Conservation (phyloP, 345 rosid species). For the Brassica nigra region DNA sequence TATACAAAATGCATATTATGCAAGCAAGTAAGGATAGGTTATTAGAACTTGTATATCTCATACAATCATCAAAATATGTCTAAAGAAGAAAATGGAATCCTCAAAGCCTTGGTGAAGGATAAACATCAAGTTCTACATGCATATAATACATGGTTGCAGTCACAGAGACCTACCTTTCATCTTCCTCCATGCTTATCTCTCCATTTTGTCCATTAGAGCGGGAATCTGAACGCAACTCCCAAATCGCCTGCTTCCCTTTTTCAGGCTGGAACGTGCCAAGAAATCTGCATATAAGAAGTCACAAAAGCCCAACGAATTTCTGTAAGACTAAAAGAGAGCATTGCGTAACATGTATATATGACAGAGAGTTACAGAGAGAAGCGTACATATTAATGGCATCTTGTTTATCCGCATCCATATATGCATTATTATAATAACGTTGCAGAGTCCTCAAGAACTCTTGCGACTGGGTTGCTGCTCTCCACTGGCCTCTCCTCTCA, state of each 20-base stretch:
- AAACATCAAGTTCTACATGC: conserved; percentile 4
- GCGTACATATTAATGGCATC: conserved; percentile 91
- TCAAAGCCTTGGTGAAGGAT: neutral
- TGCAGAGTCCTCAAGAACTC: conserved; percentile 97
- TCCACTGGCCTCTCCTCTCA: conserved; percentile 97
- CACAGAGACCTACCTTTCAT: conserved; percentile 61
- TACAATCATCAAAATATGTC: neutral
- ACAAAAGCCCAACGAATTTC: conserved; percentile 10
- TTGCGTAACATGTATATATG: conserved; percentile 14
- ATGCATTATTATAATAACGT: conserved; percentile 92
- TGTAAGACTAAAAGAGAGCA: conserved; percentile 21
- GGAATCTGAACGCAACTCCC: conserved; percentile 80
- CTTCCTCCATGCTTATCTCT: conserved; percentile 54
- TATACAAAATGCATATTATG: conserved; percentile 17
- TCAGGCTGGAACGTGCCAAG: conserved; percentile 88
- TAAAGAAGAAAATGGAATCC: too few species aligned
- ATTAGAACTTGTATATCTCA: neutral
- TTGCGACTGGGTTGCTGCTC: conserved; percentile 96
- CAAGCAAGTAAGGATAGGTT: too few species aligned
- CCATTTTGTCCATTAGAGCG: conserved; percentile 60
- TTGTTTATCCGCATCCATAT: conserved; percentile 94
- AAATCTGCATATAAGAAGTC: conserved; percentile 58
- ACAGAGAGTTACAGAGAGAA: conserved; percentile 29
- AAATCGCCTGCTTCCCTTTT: conserved; percentile 65
- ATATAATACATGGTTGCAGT: conserved; percentile 22